A percentile compares a stretch with the other conserved stretches of the same genome.
Conservation (phyloP, 441 rosid species). For the Melastoma candidum region DNA sequence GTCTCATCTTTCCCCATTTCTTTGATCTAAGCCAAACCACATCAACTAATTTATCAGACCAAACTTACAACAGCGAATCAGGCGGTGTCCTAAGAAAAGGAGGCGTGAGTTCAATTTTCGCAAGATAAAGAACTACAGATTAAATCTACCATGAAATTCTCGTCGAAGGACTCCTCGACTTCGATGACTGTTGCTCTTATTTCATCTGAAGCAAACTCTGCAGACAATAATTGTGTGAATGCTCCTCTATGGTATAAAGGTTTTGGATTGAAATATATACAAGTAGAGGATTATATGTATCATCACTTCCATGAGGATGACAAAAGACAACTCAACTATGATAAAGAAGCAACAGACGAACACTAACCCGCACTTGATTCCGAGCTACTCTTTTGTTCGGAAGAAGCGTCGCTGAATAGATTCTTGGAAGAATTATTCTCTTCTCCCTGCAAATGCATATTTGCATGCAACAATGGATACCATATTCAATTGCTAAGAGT, state of each 20-base stretch:
- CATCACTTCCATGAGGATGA: too few species aligned
- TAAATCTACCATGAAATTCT: conserved; percentile 32
- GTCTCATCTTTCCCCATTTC: conserved; percentile 43
- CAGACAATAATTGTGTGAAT: conserved; percentile 1
- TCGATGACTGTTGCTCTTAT: conserved; percentile 30
- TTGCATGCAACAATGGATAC: conserved; percentile 23
- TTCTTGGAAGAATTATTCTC: conserved; percentile 12
- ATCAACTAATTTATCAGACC: neutral
- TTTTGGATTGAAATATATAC: too few species aligned
- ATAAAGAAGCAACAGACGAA: neutral
- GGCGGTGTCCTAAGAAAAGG: neutral
- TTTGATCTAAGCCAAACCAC: conserved; percentile 32
- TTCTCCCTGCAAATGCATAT: conserved; percentile 15
- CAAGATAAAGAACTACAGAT: neutral
- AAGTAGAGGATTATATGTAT: too few species aligned
- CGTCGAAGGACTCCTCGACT: conserved; percentile 40
- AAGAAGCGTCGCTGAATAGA: conserved; percentile 15
- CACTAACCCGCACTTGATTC: conserved; percentile 34
- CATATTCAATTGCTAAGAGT: neutral
- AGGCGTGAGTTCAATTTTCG: neutral
- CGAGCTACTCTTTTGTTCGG: conserved; percentile 19
- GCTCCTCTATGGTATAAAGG: neutral
- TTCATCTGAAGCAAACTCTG: conserved; percentile 29
- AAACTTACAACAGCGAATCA: neutral
- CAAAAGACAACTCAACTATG: too few species aligned